Evolutionary conservation across 805 yeast species (phyloP).

Genomic region (Yarrowia sp.): DNA sequence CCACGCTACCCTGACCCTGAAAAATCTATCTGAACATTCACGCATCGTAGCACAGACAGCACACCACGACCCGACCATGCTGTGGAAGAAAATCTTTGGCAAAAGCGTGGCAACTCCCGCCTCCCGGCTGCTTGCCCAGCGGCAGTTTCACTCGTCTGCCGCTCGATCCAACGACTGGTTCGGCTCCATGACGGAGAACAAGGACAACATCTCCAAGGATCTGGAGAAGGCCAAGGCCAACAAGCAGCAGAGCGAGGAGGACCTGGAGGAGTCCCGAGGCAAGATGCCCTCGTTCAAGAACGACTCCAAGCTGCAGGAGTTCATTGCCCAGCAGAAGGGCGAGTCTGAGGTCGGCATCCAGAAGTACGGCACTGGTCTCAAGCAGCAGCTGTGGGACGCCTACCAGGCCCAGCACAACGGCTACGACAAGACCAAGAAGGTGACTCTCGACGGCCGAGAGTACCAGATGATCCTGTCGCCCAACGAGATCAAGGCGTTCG

Average conservation of each 20-base stretch:
- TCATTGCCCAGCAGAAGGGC: background rate
- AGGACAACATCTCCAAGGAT: background rate
- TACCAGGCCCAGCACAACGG: slow-evolving; percentile 42
- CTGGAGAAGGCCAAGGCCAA: background rate
- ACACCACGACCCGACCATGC: background rate
- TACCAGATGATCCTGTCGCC: slow-evolving; percentile 58
- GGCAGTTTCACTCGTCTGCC: background rate
- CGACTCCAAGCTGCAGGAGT: slow-evolving; percentile 11
- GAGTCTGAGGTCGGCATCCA: background rate
- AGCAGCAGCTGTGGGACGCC: slow-evolving; percentile 17
- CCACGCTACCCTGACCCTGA: background rate
- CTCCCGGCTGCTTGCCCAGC: background rate
- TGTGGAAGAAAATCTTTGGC: background rate
- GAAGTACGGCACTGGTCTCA: slow-evolving; percentile 9
- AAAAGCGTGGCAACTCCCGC: background rate
- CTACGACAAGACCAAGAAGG: slow-evolving; percentile 59
- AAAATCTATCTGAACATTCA: background rate
- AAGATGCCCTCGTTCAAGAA: background rate
- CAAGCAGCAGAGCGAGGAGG: background rate
- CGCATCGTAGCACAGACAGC: background rate
- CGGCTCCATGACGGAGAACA: slow-evolving; percentile 22
- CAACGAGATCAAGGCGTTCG: slow-evolving; percentile 72
- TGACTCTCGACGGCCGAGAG: slow-evolving; percentile 46
- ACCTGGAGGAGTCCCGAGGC: background rate
- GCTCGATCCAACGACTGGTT: slow-evolving; percentile 14